Base-by-base conservation (phyloP, 805 yeast species). In the Wickerhamomyces chaumierensis region DNA sequence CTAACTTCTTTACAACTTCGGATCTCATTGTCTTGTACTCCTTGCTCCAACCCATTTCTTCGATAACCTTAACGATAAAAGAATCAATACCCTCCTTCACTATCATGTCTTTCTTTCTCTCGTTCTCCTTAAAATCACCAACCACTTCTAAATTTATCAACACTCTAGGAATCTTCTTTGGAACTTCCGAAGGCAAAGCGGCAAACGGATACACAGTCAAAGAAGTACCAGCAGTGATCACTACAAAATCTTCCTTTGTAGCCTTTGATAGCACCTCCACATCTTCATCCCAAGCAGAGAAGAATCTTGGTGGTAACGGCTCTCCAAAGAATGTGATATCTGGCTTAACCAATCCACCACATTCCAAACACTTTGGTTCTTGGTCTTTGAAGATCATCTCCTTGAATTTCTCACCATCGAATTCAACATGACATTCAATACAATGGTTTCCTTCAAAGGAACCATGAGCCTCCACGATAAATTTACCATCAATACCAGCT, bases 291-390 rank as follows among this genome's bases (percentile, higher is more conserved):
- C 92, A 78, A 12, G 58, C 49, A 2, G 73, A 72, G 57, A 82
- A 88, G 51, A 87, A 84, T 39, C 64, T 61, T 2, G 48, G 50
- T 0, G 97, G 97, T 20, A 90, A 65, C 2, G 78, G 71, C 56
- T 90, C 98, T 3, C 97, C 97, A 61, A 87, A 92, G 52, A 90
- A 90, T 1, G 87, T 95, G 48, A 90, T 92, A 51, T 84, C 90
- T 0, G 97, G 98, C 53, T 90, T 90, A 20, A 92, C 84, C 23
- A 75, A 69, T 0, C 95, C 94, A 4, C 62, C 37, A 33, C 97
- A 90, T 15, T 63, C 51, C 14, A 52, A 45, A 60, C 96, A 90
- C 9, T 53, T 57, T 3, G 73, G 70, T 34, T 58, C 39, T 5
- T 44, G 43, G n/a, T 42, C 37, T 4, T 53, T 52, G 28, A 57